A percentile compares a stretch with the other conserved stretches of the same genome.
Evolutionary conservation across 129 eudicot species (phyloP).

Genomic region (carrot (Daucus carota)): DNA sequence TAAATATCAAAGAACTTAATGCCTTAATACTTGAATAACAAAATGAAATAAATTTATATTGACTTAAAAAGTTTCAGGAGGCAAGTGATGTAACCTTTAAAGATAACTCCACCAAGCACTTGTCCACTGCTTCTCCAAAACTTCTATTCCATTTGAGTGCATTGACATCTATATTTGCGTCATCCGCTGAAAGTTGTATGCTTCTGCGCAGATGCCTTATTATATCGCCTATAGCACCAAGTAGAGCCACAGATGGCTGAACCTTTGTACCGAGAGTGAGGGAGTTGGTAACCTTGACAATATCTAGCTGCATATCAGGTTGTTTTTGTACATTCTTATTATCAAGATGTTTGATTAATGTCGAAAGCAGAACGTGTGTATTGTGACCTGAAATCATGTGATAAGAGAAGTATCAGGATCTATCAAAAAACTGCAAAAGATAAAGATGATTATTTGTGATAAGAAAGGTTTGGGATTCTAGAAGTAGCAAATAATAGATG

Average conservation of each 20-base stretch:
- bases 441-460: background rate
- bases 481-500: background rate
- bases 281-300: constrained; percentile 58
- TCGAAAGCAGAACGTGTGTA: constrained; percentile 75
- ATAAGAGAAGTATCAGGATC: constrained; percentile 6
- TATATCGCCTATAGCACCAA: constrained; percentile 49
- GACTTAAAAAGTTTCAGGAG: background rate
- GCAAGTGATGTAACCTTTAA: constrained; percentile 27
- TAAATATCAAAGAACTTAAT: background rate
- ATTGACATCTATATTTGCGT: constrained; percentile 31
- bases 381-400: constrained; percentile 59
- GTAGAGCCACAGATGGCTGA: constrained; percentile 44
- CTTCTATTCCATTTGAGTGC: constrained; percentile 33
- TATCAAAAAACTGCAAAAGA: background rate
- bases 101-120: constrained; percentile 39
- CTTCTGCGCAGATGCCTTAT: constrained; percentile 56
- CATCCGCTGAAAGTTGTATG: constrained; percentile 40
- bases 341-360: constrained; percentile 86
- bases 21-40: background rate
- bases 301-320: constrained; percentile 83
- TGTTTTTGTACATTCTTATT: constrained; percentile 86
- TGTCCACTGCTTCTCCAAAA: constrained; percentile 38
- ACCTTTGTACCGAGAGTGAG: constrained; percentile 57
- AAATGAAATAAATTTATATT: background rate
- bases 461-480: background rate